phyloP scores from a whole-genome alignment of 2,329 filamentous ascomycete species.

The Colletotrichum higginsianum region DNA sequence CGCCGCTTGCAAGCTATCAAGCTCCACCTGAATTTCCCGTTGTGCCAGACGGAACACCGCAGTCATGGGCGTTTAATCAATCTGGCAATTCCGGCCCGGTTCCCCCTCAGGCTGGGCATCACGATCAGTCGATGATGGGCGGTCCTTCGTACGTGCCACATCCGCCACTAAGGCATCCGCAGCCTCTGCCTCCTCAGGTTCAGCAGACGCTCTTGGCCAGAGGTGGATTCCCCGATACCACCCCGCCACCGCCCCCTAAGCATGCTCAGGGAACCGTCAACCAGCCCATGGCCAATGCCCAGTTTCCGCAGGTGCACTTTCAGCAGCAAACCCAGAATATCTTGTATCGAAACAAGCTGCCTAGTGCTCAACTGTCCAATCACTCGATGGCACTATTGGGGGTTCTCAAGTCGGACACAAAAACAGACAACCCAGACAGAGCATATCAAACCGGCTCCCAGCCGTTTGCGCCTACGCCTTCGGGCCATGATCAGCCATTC shows the following conservation, averaged over 20 bases:
- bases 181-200: slow-evolving; percentile 69
- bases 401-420: slow-evolving; percentile 54
- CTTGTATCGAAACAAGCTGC: slow-evolving; percentile 40
- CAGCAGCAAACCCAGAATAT: slow-evolving; percentile 41
- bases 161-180: slow-evolving; percentile 55
- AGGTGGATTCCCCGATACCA: slow-evolving; percentile 30
- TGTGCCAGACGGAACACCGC: slow-evolving; percentile 28
- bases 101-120: slow-evolving; percentile 12
- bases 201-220: slow-evolving; percentile 53
- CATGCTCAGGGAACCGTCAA: slow-evolving; percentile 30
- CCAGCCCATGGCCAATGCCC: slow-evolving; percentile 15
- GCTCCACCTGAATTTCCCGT: slow-evolving; percentile 52
- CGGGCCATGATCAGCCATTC: not conserved
- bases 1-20: slow-evolving; percentile 42
- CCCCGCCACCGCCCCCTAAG: slow-evolving; percentile 42
- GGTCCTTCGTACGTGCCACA: slow-evolving; percentile 23
- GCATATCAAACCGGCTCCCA: not conserved
- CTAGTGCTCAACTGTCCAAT: slow-evolving; percentile 47
- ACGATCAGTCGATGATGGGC: slow-evolving; percentile 13
- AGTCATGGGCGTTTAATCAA: slow-evolving; percentile 34
- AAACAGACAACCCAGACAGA: slow-evolving; percentile 10
- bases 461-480: slow-evolving; percentile 1
- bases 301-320: slow-evolving; percentile 20
- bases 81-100: not conserved
- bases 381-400: slow-evolving; percentile 57